A percentile compares a stretch with the other conserved stretches of the same genome.
Evolutionary conservation across 2,329 filamentous ascomycete species (phyloP).

Genomic region (Penicillium sp.): DNA sequence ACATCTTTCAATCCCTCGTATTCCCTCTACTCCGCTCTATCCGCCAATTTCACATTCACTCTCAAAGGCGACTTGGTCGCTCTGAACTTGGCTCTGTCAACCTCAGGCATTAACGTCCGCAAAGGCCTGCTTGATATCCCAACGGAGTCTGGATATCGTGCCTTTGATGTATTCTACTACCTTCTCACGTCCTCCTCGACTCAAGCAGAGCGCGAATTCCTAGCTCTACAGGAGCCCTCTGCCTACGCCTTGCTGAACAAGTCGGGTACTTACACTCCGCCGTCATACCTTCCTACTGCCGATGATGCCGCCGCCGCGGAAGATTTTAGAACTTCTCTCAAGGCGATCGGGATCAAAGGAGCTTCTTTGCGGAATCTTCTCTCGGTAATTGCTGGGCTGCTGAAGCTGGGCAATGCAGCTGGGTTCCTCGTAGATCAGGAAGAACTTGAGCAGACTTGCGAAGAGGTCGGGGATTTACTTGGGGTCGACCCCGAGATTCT

Average conservation of each 20-base stretch:
- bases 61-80: constrained; percentile 78
- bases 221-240: constrained; percentile 77
- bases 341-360: constrained; percentile 93
- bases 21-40: constrained; percentile 78
- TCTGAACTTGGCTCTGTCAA: constrained; percentile 77
- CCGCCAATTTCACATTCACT: constrained; percentile 80
- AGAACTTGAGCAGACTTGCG: constrained; percentile 80
- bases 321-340: constrained; percentile 85
- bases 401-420: constrained; percentile 90
- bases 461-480: constrained; percentile 85
- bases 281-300: constrained; percentile 85
- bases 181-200: constrained; percentile 90
- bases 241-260: constrained; percentile 78
- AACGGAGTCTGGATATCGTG: constrained; percentile 78
- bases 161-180: constrained; percentile 98
- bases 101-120: constrained; percentile 83
- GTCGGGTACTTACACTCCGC: constrained; percentile 84
- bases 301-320: constrained; percentile 93
- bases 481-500: constrained; percentile 87
- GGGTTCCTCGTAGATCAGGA: constrained; percentile 86
- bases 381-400: constrained; percentile 79
- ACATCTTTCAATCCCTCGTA: constrained; percentile 89
- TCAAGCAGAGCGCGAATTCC: constrained; percentile 83
- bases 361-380: constrained; percentile 80
- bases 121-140: constrained; percentile 82